Evolutionary conservation across 2,329 filamentous ascomycete species (phyloP), one percentile per base, ranked within the genome.

Genomic region (Triangularia verruculosa): DNA sequence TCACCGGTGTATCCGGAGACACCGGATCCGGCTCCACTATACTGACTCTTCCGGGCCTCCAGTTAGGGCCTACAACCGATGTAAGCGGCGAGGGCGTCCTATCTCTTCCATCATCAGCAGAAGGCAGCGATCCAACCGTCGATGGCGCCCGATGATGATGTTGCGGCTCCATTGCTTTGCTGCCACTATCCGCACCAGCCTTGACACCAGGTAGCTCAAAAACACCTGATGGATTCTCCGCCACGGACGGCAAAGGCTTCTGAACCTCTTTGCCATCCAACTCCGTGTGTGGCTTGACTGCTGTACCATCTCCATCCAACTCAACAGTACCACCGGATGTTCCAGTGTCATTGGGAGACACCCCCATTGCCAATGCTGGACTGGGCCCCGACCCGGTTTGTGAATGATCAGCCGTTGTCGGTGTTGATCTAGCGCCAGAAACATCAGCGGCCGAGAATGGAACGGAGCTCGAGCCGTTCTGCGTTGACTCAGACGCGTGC

Each of bases 241-340:
- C 66, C 1, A 68, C 60, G 3, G 61, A 15, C 9, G 63, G 53
- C 15, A 67, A 22, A 3, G 59, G 55, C 30, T 39, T 61, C 7
- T 55, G 56, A 61, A 70, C 28, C 62, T 71, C 66, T 61, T 66
- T 59, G 2, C 68, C 69, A 17, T 71, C 68, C 7, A 73, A 63
- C 52, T 71, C 68, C 15, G 77, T 75, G 68, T 79, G 78, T 27
- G 75, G 74, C 47, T 74, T 72, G 7, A 79, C 77, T 2, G 81
- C 72, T 0, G 74, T 74, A 62, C 81, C 82, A 54, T 67, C 72
- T 56, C 79, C 79, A 64, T 81, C 77, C 7, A 76, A 75, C 59
- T 74, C 58, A 1, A 64, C 69, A 11, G 61, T 24, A 3, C 64
- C 62, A 5, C 62, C 57, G 13, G 22, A 59, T 4, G 51, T 63